Conservation (phyloP, 371 early-diverging fungal species). For the Blakeslea trispora region DNA sequence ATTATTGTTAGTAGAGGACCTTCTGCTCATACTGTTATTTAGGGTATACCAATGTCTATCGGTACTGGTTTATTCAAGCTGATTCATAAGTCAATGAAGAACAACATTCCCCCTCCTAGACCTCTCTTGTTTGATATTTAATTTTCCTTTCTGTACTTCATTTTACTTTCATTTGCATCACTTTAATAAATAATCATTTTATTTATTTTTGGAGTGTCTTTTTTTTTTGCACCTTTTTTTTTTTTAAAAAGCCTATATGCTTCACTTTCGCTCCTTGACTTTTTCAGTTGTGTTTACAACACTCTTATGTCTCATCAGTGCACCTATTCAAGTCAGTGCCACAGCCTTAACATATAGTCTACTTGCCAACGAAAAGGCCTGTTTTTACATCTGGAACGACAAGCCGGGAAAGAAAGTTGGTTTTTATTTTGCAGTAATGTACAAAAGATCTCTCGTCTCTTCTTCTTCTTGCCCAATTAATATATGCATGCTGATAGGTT, state of each 20-base stretch:
- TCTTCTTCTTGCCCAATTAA: too few relatives aligned
- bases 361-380: conserved; percentile 84
- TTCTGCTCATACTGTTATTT: neutral
- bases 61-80: conserved; percentile 98
- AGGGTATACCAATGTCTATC: conserved; percentile 94
- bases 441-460: conserved; percentile 18
- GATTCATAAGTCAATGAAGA: conserved; percentile 63
- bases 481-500: conserved; percentile 72
- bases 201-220: too few relatives aligned
- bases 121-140: conserved; percentile 66
- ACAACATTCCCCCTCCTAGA: conserved; percentile 57
- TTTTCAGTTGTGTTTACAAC: neutral
- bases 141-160: conserved; percentile 1
- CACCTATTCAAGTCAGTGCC: conserved; percentile 30
- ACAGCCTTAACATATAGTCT: conserved; percentile 85
- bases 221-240: too few relatives aligned
- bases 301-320: neutral
- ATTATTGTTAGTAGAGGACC: too few relatives aligned
- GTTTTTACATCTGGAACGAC: conserved; percentile 75
- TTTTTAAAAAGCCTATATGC: neutral
- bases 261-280: neutral
- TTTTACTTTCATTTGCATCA: neutral
- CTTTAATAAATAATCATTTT: too few relatives aligned
- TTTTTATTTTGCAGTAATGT: conserved; percentile 93
- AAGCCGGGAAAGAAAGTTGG: conserved; percentile 82